These are phyloP conservation scores for Wickerhamomyces sp. DNA, from an alignment of 1,139 yeast genomes.

Conservation along the genomic window DNA sequence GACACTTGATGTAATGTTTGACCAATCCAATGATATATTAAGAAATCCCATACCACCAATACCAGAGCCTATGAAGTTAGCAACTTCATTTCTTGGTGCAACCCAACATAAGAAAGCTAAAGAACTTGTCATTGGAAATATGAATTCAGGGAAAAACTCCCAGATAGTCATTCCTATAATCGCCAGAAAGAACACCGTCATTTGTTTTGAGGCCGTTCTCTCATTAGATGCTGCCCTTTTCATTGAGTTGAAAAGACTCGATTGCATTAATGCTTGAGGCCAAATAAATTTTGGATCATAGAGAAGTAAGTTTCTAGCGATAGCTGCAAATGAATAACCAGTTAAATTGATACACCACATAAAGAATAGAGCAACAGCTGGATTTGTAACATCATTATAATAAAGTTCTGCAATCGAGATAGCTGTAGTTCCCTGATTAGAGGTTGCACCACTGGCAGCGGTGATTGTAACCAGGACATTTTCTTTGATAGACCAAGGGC, in stretches of 20 bases:
- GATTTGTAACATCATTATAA: background rate
- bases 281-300: background rate
- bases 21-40: background rate
- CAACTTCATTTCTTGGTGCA: background rate
- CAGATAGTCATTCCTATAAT: background rate
- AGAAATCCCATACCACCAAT: background rate
- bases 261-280: background rate
- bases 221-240: background rate
- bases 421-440: background rate
- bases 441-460: background rate
- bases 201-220: background rate
- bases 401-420: background rate
- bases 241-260: background rate
- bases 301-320: background rate
- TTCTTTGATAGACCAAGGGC: background rate
- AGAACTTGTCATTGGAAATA: background rate
- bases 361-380: background rate
- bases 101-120: background rate
- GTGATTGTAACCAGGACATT: background rate
- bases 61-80: background rate
- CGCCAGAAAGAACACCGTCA: background rate
- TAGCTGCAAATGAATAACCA: background rate
- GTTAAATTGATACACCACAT: background rate
- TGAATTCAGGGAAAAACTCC: background rate
- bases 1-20: background rate